These are phyloP conservation scores for Keithomyces neogunnii DNA, from an alignment of 2,329 filamentous ascomycete species.

Conservation along the genomic window DNA sequence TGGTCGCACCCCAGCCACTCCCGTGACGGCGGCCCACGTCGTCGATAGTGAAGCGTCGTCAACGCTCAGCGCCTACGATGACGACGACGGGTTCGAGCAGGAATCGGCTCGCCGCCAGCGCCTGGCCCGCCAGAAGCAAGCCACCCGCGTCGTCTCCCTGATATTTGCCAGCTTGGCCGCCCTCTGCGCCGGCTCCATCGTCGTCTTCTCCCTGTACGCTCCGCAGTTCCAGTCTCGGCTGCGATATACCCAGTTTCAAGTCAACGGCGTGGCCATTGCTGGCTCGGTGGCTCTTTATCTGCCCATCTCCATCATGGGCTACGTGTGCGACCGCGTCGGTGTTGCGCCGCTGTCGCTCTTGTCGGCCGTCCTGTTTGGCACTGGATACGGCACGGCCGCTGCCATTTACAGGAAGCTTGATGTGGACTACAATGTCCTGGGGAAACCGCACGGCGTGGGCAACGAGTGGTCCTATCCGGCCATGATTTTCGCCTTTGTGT, in stretches of 20 bases:
- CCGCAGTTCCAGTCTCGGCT: constrained; percentile 81
- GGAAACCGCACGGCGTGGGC: constrained; percentile 29
- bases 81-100: constrained; percentile 9
- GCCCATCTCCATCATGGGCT: constrained; percentile 82
- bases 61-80: constrained; percentile 3
- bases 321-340: constrained; percentile 82
- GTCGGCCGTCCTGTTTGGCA: constrained; percentile 65
- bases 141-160: constrained; percentile 41
- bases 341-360: constrained; percentile 68
- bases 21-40: neutral
- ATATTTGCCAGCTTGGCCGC: constrained; percentile 45
- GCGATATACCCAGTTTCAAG: constrained; percentile 82
- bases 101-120: constrained; percentile 13
- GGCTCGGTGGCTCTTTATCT: constrained; percentile 86
- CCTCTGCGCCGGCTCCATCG: constrained; percentile 83
- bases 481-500: constrained; percentile 80
- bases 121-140: constrained; percentile 19
- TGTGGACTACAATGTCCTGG: constrained; percentile 34
- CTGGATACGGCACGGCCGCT: constrained; percentile 78
- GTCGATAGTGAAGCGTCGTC: constrained; percentile 4
- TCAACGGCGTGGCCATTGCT: constrained; percentile 82
- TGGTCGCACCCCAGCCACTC: neutral
- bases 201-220: constrained; percentile 89
- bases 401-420: constrained; percentile 55
- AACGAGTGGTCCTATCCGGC: constrained; percentile 61